phyloP scores from a whole-genome alignment of 2,329 filamentous ascomycete genomes.

The Pseudocercospora musae region DNA sequence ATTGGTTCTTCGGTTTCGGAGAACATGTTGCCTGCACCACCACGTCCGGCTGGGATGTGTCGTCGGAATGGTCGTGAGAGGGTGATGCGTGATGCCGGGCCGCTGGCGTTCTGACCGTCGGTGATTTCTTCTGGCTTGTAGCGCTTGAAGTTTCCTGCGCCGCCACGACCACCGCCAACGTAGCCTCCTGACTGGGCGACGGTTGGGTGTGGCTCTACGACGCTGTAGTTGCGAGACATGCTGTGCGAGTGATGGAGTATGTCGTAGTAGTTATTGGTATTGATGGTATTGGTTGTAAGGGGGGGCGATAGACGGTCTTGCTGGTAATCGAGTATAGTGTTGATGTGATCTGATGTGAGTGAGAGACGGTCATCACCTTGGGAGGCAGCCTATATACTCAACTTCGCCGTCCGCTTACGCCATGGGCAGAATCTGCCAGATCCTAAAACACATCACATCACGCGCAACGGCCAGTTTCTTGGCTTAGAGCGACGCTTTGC shows the following conservation, averaged over 20 bases:
- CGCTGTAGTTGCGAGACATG: constrained; percentile 47
- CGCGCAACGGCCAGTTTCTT: constrained; percentile 15
- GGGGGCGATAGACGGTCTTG: not conserved
- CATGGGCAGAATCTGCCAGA: constrained; percentile 12
- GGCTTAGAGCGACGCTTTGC: constrained; percentile 17
- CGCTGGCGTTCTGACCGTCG: constrained; percentile 42
- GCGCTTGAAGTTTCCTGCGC: constrained; percentile 57
- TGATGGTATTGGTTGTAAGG: not conserved
- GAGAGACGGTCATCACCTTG: constrained; percentile 4
- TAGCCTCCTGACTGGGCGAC: constrained; percentile 46
- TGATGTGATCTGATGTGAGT: constrained; percentile 11
- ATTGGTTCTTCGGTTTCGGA: constrained; percentile 53
- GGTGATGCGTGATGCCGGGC: constrained; percentile 49
- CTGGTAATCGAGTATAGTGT: constrained; percentile 4
- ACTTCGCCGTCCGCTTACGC: not conserved
- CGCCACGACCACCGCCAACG: constrained; percentile 55
- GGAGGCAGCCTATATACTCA: constrained; percentile 12
- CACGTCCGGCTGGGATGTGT: constrained; percentile 53
- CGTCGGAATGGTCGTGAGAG: constrained; percentile 53
- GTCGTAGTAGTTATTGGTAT: not conserved
- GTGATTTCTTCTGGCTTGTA: constrained; percentile 55
- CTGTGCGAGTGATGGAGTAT: constrained; percentile 13
- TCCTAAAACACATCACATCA: constrained; percentile 18
- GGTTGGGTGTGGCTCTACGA: constrained; percentile 61
- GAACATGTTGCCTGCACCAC: constrained; percentile 59